Conservation (phyloP, 2,329 filamentous ascomycete genomes). For the Xylaria sp. region DNA sequence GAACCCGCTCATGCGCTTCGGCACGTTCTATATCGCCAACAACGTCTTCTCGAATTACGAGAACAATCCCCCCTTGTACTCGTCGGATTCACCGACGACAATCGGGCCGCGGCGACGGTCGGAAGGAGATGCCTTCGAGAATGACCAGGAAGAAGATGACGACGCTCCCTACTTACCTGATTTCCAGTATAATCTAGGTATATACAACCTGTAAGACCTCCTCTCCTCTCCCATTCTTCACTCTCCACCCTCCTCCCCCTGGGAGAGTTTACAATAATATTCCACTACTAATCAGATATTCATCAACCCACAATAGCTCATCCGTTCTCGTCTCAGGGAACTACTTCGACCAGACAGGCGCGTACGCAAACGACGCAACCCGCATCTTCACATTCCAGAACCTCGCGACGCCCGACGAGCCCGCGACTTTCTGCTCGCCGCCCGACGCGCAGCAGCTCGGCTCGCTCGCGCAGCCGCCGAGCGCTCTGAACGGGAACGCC, state of each 20-base stretch:
- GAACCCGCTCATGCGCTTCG: constrained; percentile 42
- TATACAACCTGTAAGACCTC: constrained; percentile 39
- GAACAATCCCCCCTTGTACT: constrained; percentile 33
- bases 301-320: constrained; percentile 21
- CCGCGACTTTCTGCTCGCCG: constrained; percentile 39
- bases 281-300: not conserved
- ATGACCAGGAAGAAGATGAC: constrained; percentile 7
- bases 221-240: not conserved
- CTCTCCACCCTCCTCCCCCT: not conserved
- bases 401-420: constrained; percentile 34
- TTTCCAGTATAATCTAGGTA: constrained; percentile 40
- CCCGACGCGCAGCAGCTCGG: constrained; percentile 25
- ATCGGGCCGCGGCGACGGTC: no score
- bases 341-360: constrained; percentile 37
- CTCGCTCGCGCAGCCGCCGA: constrained; percentile 18
- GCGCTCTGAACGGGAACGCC: constrained; percentile 22
- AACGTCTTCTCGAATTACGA: constrained; percentile 40
- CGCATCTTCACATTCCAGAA: constrained; percentile 39
- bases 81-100: no score
- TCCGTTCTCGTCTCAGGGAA: constrained; percentile 41
- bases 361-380: constrained; percentile 32
- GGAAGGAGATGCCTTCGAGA: not conserved
- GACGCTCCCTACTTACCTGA: constrained; percentile 30
- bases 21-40: constrained; percentile 39
- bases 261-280: no score